Base-by-base conservation (phyloP, 441 rosid species). In the Breynia disticha region DNA sequence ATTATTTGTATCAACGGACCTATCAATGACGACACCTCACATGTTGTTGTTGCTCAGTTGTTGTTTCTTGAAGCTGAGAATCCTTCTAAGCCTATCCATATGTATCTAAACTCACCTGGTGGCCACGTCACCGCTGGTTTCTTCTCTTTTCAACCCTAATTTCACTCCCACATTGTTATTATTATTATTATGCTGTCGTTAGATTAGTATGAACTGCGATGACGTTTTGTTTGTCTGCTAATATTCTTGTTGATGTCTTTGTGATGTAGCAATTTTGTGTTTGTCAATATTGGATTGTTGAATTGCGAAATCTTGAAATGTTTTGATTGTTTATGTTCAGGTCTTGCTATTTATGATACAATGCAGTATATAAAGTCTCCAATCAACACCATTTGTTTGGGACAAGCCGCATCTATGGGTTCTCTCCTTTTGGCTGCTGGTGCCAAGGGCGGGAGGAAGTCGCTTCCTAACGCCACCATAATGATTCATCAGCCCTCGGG, bases 401-500 rank as follows among this genome's bases (percentile, higher is more conserved):
- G 96, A 16, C 97, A 89, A 65, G 97, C 99, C 65, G 99, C 99
- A 32, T 94, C 99, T 9, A 87, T 94, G 99, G 97, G 73, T 61
- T 94, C 99, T 55, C 91, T 94, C 21, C 94, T 94, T 19, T 69
- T 94, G 69, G 84, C 99, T 50, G 89, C 99, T 0, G 97, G 97
- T 24, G 63, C 91, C 47, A 85, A 79, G 71, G 97, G 95, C 7
- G 90, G 90, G 76, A 83, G 99, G 67, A 77, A 80, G 76, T 57
- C 97, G 1, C 87, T 89, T 16, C 99, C 99, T 18, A 87, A 93
- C 64, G 87, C 97, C 5, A 87, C 95, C 0, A 54, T 89, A 57
- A 87, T 89, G 97, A 80, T 94, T 76, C 99, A 89, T 67, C 97
- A 94, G 69, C 99, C 99, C 56, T 89, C 99, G 4, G 99, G 95